Evolutionary conservation across 495 filamentous ascomycete genomes (phyloP), one percentile per base, ranked within the genome.

Genomic region (Trichoderma virens): DNA sequence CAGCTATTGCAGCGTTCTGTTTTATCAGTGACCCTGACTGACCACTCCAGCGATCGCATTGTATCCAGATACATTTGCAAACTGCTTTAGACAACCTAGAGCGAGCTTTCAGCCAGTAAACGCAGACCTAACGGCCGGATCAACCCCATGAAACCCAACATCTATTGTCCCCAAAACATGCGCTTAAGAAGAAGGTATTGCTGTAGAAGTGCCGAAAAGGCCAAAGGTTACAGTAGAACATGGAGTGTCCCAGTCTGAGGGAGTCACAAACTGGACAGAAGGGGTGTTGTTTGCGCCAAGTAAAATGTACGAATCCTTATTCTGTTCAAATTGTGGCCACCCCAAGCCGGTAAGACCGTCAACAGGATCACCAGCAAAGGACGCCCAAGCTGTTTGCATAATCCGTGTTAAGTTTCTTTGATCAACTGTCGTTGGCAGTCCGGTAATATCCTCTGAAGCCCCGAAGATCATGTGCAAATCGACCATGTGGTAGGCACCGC

Each of bases 381-480:
- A 72, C 14, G 71, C 74, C 81, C 78, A 81, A 5, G 75, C 74
- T 11, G 68, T 68, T 56, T 76, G 74, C 72, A 81, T 78, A 39
- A 75, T 72, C 13, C 60, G 0, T 27, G 60, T 62, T 23, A 62
- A 38, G 28, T 68, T 70, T 38, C 73, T 72, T 32, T 65, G 65
- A 5, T 65, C 56, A 66, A 81, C 41, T 38, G 65, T 70, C 9
- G 74, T 70, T 1, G 73, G 69, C 1, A 73, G 51, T 18, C 74
- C 76, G 43, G 73, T 78, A 38, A 77, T 70, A 16, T 71, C 66
- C 62, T 67, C 68, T 27, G 73, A 68, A 5, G 70, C 80, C 3
- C 80, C 82, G 61, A 82, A 83, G 7, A 85, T 62, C 71, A 84
- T 65, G 25, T 78, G 71, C 60, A 84, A 54, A 34, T 86, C 82